A percentile compares a stretch with the other conserved stretches of the same genome.
These are phyloP conservation scores for Peronospora tabacina DNA, from an alignment of 352 stramenopile genomes.

Conservation along the genomic window DNA sequence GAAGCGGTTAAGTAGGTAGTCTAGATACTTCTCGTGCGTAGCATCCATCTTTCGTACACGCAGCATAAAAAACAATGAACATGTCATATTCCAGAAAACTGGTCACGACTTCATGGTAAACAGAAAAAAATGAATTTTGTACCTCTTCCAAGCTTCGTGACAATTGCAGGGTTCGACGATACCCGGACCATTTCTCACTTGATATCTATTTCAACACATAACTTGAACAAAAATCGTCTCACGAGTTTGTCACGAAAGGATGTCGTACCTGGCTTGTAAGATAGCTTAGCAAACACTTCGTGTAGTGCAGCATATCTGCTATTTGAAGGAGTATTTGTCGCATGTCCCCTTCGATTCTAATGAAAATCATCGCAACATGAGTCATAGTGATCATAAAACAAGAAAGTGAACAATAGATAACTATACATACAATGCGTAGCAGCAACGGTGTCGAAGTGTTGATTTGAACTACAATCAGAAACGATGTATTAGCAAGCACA, in stretches of 20 bases:
- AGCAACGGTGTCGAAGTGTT: slow-evolving; percentile 40
- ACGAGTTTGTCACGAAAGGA: background rate
- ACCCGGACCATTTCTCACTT: slow-evolving; percentile 21
- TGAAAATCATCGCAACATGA: background rate
- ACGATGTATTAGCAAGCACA: slow-evolving; percentile 2
- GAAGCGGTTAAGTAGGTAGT: slow-evolving; percentile 55
- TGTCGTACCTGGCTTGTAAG: slow-evolving; percentile 56
- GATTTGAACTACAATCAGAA: slow-evolving; percentile 45
- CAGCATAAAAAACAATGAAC: background rate
- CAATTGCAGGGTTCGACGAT: slow-evolving; percentile 10
- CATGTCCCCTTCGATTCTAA: slow-evolving; percentile 39
- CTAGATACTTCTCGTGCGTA: slow-evolving; percentile 52
- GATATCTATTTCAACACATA: slow-evolving; percentile 19
- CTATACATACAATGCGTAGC: slow-evolving; percentile 38
- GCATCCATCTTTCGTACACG: slow-evolving; percentile 39
- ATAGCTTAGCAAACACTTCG: slow-evolving; percentile 56
- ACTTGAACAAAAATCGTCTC: slow-evolving; percentile 1
- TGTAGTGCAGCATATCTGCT: slow-evolving; percentile 74
- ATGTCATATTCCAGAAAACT: background rate
- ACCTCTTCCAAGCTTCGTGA: slow-evolving; percentile 30
- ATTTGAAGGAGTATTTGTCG: slow-evolving; percentile 41
- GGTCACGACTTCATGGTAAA: background rate
- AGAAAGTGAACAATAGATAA: background rate
- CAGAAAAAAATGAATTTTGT: background rate
- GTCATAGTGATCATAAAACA: background rate